Base-by-base conservation (phyloP, 768 basidiomycete genomes). In the Phaffia australis region DNA sequence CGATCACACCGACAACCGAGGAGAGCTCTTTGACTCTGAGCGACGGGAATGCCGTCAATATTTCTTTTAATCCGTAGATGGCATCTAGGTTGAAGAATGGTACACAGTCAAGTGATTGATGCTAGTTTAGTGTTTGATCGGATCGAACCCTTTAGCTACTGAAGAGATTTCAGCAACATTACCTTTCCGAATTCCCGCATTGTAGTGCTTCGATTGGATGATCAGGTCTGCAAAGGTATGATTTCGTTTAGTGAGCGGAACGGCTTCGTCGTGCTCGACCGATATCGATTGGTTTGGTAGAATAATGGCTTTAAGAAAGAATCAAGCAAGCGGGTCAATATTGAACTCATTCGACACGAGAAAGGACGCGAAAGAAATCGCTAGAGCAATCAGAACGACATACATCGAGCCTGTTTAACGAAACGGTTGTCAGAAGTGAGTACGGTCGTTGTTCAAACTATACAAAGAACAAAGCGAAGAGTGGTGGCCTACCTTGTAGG, bases 401-500 rank as follows among this genome's bases (percentile, higher is more conserved):
- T 46, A 65, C 64, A 65, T 49, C 64, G 56, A 9, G 64, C 64
- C 60, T 62, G 48, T 11, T 21, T 5, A 42, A 47, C n/a, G n/a
- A 29, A 60, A 60, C 57, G 27, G 27, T 42, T 6, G 27, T 64
- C 30, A 56, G 32, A n/a, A 52, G 16, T 60, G 23, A n/a, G 56
- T 32, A 63, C 56, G 61, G 47, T 29, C 32, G 48, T 23, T 32
- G 35, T 23, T 59, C 47, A 57, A 2, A 47, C 14, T 18, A 11
- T 46, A 3, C 21, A 55, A 51, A 35, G 11, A 2, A 30, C 2
- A 57, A 27, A 29, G 60, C 46, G n/a, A 49, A 58, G 32, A 19
- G 80, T 87, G 72, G 73, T 95, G 89, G 67, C 89, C 84, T 42
- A 90, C 85, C 75, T 93, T 91, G 82, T 94, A 97, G 0, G 93